Evolutionary conservation across 352 stramenopile genomes (phyloP).

Genomic region (Hyaloperonospora brassicae): DNA sequence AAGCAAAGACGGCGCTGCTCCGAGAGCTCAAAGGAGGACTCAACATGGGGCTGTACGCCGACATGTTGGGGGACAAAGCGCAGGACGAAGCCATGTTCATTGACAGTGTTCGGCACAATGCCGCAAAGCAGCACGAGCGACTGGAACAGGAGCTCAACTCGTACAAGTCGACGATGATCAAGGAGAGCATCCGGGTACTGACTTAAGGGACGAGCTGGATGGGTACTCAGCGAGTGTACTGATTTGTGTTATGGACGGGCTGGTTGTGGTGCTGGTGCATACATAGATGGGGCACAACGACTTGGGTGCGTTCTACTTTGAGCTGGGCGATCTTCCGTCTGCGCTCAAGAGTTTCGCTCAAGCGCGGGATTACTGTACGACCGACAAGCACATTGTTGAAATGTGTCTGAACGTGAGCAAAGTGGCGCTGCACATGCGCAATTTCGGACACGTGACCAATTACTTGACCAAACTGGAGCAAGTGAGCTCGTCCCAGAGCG

Average conservation of each 20-base stretch:
- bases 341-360: conserved; percentile 83
- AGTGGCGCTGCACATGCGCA: conserved; percentile 80
- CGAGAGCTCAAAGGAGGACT: conserved; percentile 52
- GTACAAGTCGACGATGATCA: conserved; percentile 89
- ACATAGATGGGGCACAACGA: conserved; percentile 83
- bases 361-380: conserved; percentile 86
- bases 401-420: conserved; percentile 88
- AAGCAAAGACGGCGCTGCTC: conserved; percentile 45
- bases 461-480: conserved; percentile 85
- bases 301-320: conserved; percentile 83
- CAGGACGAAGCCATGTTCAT: conserved; percentile 39
- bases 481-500: conserved; percentile 54
- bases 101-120: conserved; percentile 56
- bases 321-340: conserved; percentile 60
- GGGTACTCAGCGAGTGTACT: background rate
- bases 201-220: background rate
- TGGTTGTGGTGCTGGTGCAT: background rate
- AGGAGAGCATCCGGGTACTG: conserved; percentile 83
- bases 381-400: conserved; percentile 84
- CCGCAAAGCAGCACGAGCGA: conserved; percentile 63
- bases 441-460: conserved; percentile 80
- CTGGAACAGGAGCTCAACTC: conserved; percentile 86
- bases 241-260: background rate
- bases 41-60: conserved; percentile 65
- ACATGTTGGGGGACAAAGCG: conserved; percentile 45